Conservation (phyloP, 2,329 filamentous ascomycete species). For the Pseudogymnoascus sp. region DNA sequence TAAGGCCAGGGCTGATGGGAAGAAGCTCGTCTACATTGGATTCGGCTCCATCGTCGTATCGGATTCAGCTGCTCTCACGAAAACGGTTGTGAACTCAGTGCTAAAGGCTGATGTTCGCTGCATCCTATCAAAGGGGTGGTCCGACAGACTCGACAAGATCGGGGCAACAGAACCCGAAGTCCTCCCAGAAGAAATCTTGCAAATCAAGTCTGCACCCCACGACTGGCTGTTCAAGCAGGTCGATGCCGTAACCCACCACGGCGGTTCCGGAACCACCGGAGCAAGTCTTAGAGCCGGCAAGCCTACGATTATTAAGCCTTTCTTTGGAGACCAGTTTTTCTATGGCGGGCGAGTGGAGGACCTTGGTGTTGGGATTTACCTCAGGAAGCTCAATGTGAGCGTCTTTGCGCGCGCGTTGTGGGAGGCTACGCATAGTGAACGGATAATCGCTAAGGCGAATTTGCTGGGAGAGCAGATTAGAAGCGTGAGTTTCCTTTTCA, state of each 20-base stretch:
- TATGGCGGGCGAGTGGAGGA: slow-evolving; percentile 87
- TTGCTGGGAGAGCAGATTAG: slow-evolving; percentile 80
- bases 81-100: slow-evolving; percentile 88
- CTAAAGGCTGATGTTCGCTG: slow-evolving; percentile 86
- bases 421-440: slow-evolving; percentile 81
- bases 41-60: slow-evolving; percentile 94
- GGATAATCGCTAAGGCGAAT: slow-evolving; percentile 82
- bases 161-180: slow-evolving; percentile 46
- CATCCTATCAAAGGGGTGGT: slow-evolving; percentile 95
- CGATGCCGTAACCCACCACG: slow-evolving; percentile 89
- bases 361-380: slow-evolving; percentile 79
- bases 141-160: slow-evolving; percentile 63
- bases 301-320: slow-evolving; percentile 90
- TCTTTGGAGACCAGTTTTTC: slow-evolving; percentile 98
- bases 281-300: slow-evolving; percentile 84
- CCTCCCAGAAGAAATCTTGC: slow-evolving; percentile 70
- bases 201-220: slow-evolving; percentile 85
- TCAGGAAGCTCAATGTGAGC: slow-evolving; percentile 83
- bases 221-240: slow-evolving; percentile 95
- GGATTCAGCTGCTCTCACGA: slow-evolving; percentile 78
- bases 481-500: slow-evolving; percentile 47
- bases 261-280: slow-evolving; percentile 88
- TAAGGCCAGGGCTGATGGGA: slow-evolving; percentile 69
- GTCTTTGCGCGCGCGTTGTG: slow-evolving; percentile 79
- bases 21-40: slow-evolving; percentile 93